Evolutionary conservation across 2,329 filamentous ascomycete species (phyloP), one percentile per base, ranked within the genome.

Genomic region (Teratosphaeria pseudoeucalypti): DNA sequence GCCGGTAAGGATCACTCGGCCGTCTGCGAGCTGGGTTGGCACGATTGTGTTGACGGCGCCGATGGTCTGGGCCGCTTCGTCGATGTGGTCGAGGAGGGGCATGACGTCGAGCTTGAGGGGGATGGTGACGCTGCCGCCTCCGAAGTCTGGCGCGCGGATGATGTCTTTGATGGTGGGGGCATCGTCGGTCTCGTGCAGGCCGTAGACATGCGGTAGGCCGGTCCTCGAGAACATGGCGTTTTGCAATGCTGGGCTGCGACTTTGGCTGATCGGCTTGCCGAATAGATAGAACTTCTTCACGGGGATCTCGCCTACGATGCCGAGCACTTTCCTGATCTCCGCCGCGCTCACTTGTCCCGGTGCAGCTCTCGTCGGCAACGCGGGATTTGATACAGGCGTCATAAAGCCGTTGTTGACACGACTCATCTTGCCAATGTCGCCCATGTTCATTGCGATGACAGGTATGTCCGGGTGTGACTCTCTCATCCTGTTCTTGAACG

Each of bases 401-500:
- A 99, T 85, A 78, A 97, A 97, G 34, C 83, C 81, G 74, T 99
- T 99, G 60, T 95, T 78, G 53, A 99, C 87, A 37, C 94, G 86
- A 69, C 90, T 96, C 52, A 96, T 81, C 76, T 96, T 94, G 55
- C 94, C 94, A 29, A 83, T 79, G 55, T 84, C 79, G 34, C 92
- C 92, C 92, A 99, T 97, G 75, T 99, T 99, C 71, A 99, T 88
- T 1, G 89, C 90, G 66, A 99, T 96, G 58, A 99, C 77, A 0
- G 92, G 92, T n/a, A 85, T 85, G 5, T 67, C 64, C 57, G 87
- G 81, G 70, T 95, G 88, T 1, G 88, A 82, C 27, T 81, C 78
- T 43, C 84, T 79, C 75, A 92, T 91, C 77, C 83, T 87, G 26
- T 81, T 76, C 77, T 89, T 92, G 82, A 99, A 99, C 55, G 83